phyloP scores from a whole-genome alignment of 2,329 filamentous ascomycete species.

The Dactylellina sp. region DNA sequence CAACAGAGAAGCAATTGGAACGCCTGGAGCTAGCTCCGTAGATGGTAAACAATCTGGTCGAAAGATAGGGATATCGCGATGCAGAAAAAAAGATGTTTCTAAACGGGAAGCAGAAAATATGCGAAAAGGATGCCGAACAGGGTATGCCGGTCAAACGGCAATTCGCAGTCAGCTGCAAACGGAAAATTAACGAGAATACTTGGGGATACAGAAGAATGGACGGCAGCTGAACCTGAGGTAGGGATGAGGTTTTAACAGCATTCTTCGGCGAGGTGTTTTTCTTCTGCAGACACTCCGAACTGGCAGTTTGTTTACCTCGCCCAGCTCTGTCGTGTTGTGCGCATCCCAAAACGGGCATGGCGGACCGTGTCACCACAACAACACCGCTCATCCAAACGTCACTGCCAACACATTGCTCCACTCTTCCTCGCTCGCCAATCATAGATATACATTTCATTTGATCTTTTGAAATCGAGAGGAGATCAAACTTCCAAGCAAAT shows the following conservation, averaged over 20 bases:
- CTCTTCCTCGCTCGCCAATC: constrained; percentile 17
- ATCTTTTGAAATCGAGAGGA: too few species aligned
- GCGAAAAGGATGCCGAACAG: constrained; percentile 15
- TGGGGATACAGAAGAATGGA: constrained; percentile 20
- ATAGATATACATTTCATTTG: not conserved
- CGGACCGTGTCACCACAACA: constrained; percentile 27
- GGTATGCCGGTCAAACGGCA: constrained; percentile 19
- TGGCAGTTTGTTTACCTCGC: constrained; percentile 49
- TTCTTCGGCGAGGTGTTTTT: constrained; percentile 21
- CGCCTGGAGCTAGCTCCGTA: constrained; percentile 14
- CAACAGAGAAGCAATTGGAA: constrained; percentile 11
- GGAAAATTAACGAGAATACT: constrained; percentile 36
- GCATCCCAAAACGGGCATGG: constrained; percentile 11
- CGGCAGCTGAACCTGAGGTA: constrained; percentile 3
- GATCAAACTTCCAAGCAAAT: too few species aligned
- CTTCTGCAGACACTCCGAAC: constrained; percentile 15
- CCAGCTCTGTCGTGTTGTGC: constrained; percentile 23
- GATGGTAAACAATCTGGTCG: constrained; percentile 9
- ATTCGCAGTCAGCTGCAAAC: constrained; percentile 30
- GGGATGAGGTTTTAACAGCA: constrained; percentile 52
- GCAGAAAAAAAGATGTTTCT: not conserved
- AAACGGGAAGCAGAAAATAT: not conserved
- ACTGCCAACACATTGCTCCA: constrained; percentile 33
- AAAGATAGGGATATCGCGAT: constrained; percentile 14
- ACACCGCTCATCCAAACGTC: constrained; percentile 19